A percentile compares a stretch with the other conserved stretches of the same genome.
phyloP scores from a whole-genome alignment of 495 filamentous ascomycete species.

The Aspergillus asperescens region DNA sequence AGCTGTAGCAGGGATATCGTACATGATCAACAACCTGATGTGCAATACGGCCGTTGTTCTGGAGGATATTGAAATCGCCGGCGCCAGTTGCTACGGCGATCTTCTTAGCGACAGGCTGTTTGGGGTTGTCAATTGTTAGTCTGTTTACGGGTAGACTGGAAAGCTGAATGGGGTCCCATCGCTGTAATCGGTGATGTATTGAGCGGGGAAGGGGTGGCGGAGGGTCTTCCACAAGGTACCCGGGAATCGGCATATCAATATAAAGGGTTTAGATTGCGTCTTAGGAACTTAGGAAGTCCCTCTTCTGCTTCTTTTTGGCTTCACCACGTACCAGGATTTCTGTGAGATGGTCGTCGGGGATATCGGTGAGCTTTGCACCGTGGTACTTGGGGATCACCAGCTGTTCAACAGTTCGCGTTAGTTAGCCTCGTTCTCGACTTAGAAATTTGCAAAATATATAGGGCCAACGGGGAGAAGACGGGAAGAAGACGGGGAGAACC shows the following conservation, averaged over 20 bases:
- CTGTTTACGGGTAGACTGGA: too few species aligned
- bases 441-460: conserved; percentile 19
- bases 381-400: conserved; percentile 96
- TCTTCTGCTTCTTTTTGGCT: not conserved
- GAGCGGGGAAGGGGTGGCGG: not conserved
- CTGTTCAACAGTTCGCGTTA: conserved; percentile 37
- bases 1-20: conserved; percentile 22
- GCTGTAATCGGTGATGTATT: not conserved
- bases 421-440: conserved; percentile 7
- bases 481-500: conserved; percentile 16
- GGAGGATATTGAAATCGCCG: conserved; percentile 82
- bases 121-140: not conserved
- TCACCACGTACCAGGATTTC: conserved; percentile 68
- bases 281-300: too few species aligned
- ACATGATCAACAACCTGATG: conserved; percentile 95
- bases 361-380: conserved; percentile 85
- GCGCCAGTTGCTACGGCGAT: conserved; percentile 73
- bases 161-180: too few species aligned
- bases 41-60: conserved; percentile 93
- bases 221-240: conserved; percentile 21
- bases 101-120: conserved; percentile 78
- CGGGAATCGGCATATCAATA: not conserved
- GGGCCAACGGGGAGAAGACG: not conserved
- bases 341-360: conserved; percentile 80
- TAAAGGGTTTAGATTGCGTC: not conserved